Percentiles rank a stretch among this genome's conserved stretches.
These are phyloP conservation scores for Sphaerobolus stellatus DNA, from an alignment of 1,284 basidiomycete genomes.

Conservation along the genomic window DNA sequence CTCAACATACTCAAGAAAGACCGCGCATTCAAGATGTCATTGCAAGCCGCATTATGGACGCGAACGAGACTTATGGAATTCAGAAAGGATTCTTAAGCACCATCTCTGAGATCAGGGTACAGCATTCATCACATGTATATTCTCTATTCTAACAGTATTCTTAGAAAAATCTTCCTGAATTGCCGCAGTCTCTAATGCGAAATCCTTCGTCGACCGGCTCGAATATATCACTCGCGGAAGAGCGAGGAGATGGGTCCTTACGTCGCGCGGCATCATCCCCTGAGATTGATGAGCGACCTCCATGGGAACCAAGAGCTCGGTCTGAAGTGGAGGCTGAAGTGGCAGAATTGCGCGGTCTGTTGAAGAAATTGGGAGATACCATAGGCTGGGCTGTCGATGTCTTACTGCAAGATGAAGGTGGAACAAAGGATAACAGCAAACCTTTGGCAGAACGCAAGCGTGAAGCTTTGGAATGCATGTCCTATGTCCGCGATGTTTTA, in stretches of 20 bases:
- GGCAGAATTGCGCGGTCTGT: conserved; percentile 47
- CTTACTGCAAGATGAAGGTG: conserved; percentile 52
- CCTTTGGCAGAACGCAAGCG: conserved; percentile 45
- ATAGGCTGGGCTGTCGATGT: conserved; percentile 70
- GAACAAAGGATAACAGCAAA: conserved; percentile 35
- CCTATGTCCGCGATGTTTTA: conserved; percentile 73
- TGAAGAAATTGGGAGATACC: conserved; percentile 63
- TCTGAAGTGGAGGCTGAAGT: conserved; percentile 68
- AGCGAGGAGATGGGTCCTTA: conserved; percentile 36
- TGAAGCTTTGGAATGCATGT: conserved; percentile 69
- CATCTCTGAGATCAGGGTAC: conserved; percentile 25
- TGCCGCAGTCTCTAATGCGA: conserved; percentile 65
- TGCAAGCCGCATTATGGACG: conserved; percentile 68
- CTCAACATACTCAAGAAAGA: conserved; percentile 9
- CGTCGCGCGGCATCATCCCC: background rate
- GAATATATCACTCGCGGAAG: conserved; percentile 60
- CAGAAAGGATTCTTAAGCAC: conserved; percentile 23
- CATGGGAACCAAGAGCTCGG: conserved; percentile 64
- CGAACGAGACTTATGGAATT: conserved; percentile 75
- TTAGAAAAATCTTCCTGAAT: conserved; percentile 81
- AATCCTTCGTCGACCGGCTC: conserved; percentile 44
- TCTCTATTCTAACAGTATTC: background rate
- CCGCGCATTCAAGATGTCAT: conserved; percentile 64
- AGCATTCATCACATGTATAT: conserved; percentile 54
- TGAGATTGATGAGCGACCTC: conserved; percentile 49